Evolutionary conservation across 2,329 filamentous ascomycete genomes (phyloP), one percentile per base, ranked within the genome.

Genomic region (Dactylellina leptospora): DNA sequence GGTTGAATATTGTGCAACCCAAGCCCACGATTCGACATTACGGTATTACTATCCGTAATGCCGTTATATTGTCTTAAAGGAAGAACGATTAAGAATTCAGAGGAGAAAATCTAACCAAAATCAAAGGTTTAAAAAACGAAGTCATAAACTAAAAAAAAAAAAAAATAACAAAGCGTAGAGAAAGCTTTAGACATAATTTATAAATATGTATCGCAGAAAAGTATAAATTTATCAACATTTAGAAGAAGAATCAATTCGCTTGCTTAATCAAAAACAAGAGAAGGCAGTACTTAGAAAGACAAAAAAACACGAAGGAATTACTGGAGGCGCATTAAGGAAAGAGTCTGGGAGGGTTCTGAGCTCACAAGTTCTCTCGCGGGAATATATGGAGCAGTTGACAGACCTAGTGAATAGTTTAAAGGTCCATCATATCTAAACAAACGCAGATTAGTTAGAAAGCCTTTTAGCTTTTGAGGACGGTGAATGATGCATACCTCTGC

Each of bases 401-500:
- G 9, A 13, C 10, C 5, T 13, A 27, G 10, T 53, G 28, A 16
- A 40, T 11, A 36, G 36, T 40, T 40, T 27, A 72, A 16, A 72
- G 59, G 36, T 72, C 68, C 68, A 72, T 72, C 68, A 72, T 72
- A 48, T 72, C 68, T 72, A 55, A n/a, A n/a, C n/a, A n/a, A n/a
- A n/a, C n/a, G n/a, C n/a, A n/a, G n/a, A n/a, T n/a, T n/a, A n/a
- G n/a, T n/a, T n/a, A n/a, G n/a, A n/a, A n/a, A n/a, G n/a, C n/a
- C n/a, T n/a, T n/a, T n/a, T n/a, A n/a, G n/a, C n/a, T n/a, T n/a
- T n/a, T n/a, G n/a, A n/a, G n/a, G n/a, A n/a, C n/a, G n/a, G n/a
- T n/a, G n/a, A n/a, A n/a, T n/a, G n/a, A n/a, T n/a, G 45, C 88
- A 83, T 81, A 97, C 93, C 95, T 88, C 95, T 86, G 76, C 95